These are phyloP conservation scores for Zopfia rhizophila DNA, from an alignment of 2,329 filamentous ascomycete species.

Conservation along the genomic window DNA sequence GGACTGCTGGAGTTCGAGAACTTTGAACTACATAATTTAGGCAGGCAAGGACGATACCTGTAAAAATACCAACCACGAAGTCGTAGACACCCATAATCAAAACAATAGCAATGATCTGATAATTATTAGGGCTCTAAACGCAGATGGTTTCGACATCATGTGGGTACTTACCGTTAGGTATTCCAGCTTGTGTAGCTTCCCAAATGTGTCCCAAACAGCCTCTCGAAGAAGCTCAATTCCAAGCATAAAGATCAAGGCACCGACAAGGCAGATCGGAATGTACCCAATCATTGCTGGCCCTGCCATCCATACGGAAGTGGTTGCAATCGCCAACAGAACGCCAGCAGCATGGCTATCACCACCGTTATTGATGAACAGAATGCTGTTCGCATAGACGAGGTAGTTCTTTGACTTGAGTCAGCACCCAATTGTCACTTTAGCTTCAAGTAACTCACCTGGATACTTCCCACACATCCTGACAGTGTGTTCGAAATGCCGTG, in stretches of 20 bases:
- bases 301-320: constrained; percentile 82
- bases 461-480: constrained; percentile 86
- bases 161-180: constrained; percentile 77
- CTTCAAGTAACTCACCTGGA: constrained; percentile 63
- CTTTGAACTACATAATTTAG: constrained; percentile 91
- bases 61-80: constrained; percentile 92
- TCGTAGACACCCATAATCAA: constrained; percentile 97
- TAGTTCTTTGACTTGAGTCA: constrained; percentile 76
- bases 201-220: constrained; percentile 87
- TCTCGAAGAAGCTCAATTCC: constrained; percentile 92
- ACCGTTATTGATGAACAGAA: constrained; percentile 95
- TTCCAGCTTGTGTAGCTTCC: constrained; percentile 86
- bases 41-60: constrained; percentile 92
- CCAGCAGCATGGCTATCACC: constrained; percentile 89
- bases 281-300: constrained; percentile 91
- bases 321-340: constrained; percentile 82
- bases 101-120: constrained; percentile 85
- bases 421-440: constrained; percentile 2
- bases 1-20: constrained; percentile 86
- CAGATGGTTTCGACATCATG: not conserved
- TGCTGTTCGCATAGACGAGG: constrained; percentile 94
- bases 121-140: constrained; percentile 7
- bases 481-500: constrained; percentile 94
- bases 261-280: constrained; percentile 97
- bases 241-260: constrained; percentile 91